phyloP scores from a whole-genome alignment of 2,329 filamentous ascomycete genomes.

The Neopestalotiopsis sp. region DNA sequence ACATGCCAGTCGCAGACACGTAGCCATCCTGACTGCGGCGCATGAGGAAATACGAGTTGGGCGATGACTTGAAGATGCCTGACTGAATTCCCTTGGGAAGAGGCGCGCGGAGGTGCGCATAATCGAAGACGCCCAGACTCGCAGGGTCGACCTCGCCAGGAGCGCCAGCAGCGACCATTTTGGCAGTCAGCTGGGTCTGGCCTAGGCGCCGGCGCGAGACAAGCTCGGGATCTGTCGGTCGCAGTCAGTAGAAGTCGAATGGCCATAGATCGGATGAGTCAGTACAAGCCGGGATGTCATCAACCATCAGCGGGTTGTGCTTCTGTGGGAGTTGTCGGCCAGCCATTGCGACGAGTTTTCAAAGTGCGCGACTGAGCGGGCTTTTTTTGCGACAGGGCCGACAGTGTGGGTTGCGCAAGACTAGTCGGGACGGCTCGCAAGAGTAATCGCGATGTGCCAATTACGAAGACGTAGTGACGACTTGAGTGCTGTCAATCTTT shows the following conservation, averaged over 20 bases:
- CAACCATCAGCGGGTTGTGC: constrained; percentile 70
- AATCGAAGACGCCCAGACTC: constrained; percentile 86
- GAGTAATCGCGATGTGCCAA: not conserved
- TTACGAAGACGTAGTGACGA: constrained; percentile 4
- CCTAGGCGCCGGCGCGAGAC: constrained; percentile 86
- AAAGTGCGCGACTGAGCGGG: not conserved
- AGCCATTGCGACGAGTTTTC: constrained; percentile 39
- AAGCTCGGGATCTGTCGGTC: constrained; percentile 69
- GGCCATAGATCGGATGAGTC: constrained; percentile 15
- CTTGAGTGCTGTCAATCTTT: not conserved
- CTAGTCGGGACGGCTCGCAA: not conserved
- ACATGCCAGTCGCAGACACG: constrained; percentile 88
- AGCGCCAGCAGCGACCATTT: constrained; percentile 74
- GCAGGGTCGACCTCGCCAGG: constrained; percentile 74
- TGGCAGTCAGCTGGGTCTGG: constrained; percentile 87
- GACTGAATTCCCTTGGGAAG: constrained; percentile 90
- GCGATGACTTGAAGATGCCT: constrained; percentile 88
- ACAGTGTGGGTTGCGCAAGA: not conserved
- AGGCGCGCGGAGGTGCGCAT: constrained; percentile 91
- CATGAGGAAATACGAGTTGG: constrained; percentile 97
- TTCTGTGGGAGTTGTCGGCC: constrained; percentile 59
- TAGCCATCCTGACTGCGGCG: constrained; percentile 84
- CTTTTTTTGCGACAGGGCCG: not conserved
- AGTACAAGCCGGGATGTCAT: constrained; percentile 68
- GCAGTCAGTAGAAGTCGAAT: constrained; percentile 24